These are phyloP conservation scores for Podospora bellae-mahoneyi DNA, from an alignment of 495 filamentous ascomycete genomes.

Conservation along the genomic window DNA sequence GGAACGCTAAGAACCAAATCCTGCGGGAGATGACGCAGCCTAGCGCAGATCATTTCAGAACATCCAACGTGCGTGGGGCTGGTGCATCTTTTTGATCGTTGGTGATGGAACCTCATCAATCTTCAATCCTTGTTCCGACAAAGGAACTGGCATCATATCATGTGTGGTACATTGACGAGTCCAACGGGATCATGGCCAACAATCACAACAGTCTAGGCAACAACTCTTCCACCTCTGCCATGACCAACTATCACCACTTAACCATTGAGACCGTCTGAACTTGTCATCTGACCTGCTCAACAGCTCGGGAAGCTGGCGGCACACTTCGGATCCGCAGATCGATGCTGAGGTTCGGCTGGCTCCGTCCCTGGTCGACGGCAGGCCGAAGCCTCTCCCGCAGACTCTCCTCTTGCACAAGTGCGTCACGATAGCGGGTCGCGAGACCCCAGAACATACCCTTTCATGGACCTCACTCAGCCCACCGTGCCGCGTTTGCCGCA, in stretches of 20 bases:
- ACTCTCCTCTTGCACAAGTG: background rate
- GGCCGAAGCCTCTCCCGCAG: background rate
- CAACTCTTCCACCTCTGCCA: background rate
- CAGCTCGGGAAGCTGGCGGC: background rate
- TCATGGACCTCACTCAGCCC: background rate
- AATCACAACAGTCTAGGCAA: background rate
- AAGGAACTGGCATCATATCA: background rate
- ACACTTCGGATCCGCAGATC: background rate
- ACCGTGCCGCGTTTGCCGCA: background rate
- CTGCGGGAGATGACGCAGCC: slow-evolving; percentile 1
- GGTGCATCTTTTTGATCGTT: background rate
- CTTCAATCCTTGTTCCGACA: background rate
- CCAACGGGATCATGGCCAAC: too few species aligned
- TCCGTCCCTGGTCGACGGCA: background rate
- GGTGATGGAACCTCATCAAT: background rate
- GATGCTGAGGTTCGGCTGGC: background rate
- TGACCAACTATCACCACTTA: background rate
- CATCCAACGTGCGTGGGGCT: background rate
- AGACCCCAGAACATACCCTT: background rate
- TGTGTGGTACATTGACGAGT: too few species aligned
- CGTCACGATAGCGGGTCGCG: background rate
- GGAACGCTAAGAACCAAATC: background rate
- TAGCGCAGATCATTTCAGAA: slow-evolving; percentile 12
- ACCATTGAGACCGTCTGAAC: background rate
- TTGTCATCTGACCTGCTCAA: background rate